Evolutionary conservation across 2,329 filamentous ascomycete genomes (phyloP).

Genomic region (Epichloe bromicola): DNA sequence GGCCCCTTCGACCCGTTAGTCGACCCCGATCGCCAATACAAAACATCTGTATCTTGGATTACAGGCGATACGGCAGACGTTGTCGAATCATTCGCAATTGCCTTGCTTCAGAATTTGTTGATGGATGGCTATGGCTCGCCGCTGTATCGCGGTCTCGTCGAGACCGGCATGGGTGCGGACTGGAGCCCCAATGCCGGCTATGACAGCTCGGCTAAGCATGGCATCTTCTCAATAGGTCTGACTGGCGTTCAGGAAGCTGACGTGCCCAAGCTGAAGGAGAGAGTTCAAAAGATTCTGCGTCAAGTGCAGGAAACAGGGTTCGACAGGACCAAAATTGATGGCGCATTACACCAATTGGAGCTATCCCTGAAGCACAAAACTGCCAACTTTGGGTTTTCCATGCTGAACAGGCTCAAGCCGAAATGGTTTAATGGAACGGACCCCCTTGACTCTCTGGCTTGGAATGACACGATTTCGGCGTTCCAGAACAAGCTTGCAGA

Average conservation of each 20-base stretch:
- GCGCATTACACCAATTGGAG: constrained; percentile 86
- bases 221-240: constrained; percentile 81
- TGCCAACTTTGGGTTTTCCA: constrained; percentile 81
- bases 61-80: constrained; percentile 72
- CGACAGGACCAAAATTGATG: constrained; percentile 80
- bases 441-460: constrained; percentile 80
- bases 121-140: constrained; percentile 95
- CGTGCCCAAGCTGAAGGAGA: constrained; percentile 61
- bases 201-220: constrained; percentile 61
- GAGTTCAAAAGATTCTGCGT: constrained; percentile 58
- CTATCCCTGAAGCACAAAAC: constrained; percentile 93
- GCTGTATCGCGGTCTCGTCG: constrained; percentile 76
- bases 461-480: constrained; percentile 74
- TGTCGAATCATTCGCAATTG: constrained; percentile 77
- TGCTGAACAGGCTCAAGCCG: constrained; percentile 78
- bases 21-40: constrained; percentile 75
- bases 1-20: constrained; percentile 83
- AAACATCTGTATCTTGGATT: constrained; percentile 89
- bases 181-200: constrained; percentile 94
- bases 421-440: constrained; percentile 94
- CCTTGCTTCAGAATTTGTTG: constrained; percentile 68
- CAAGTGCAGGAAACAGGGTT: constrained; percentile 67
- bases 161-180: constrained; percentile 79
- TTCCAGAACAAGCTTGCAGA: constrained; percentile 69
- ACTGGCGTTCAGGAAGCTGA: constrained; percentile 79